These are phyloP conservation scores for Bacterosira constricta DNA, from an alignment of 108 stramenopile species.

Conservation along the genomic window DNA sequence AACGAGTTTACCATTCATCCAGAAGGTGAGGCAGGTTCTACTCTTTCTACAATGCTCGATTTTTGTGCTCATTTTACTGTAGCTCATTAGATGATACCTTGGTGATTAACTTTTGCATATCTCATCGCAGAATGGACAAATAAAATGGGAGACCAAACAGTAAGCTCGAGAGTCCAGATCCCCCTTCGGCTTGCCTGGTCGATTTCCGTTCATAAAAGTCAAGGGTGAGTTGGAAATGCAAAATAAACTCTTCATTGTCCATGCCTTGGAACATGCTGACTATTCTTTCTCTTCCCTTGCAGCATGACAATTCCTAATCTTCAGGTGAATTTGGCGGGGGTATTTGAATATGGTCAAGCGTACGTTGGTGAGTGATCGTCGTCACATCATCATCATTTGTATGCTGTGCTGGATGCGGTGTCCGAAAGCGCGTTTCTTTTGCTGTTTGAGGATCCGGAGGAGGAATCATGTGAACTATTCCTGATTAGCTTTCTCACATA, in stretches of 20 bases:
- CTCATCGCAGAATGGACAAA: slow-evolving; percentile 27
- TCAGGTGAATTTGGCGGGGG: slow-evolving; percentile 73
- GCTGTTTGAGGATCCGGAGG: no score
- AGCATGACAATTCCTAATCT: slow-evolving; percentile 75
- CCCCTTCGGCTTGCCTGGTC: slow-evolving; percentile 80
- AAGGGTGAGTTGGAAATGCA: slow-evolving; percentile 44
- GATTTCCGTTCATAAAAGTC: slow-evolving; percentile 81
- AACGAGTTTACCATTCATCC: slow-evolving; percentile 47
- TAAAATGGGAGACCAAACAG: slow-evolving; percentile 44
- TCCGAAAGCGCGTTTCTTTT: no score
- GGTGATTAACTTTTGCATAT: not conserved
- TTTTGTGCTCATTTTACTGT: not conserved
- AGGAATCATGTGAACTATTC: no score
- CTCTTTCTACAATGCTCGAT: no score
- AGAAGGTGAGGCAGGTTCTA: slow-evolving; percentile 22
- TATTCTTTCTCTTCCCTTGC: not conserved
- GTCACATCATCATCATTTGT: no score
- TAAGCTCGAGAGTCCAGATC: slow-evolving; percentile 55
- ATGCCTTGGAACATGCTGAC: not conserved
- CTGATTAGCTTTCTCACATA: no score
- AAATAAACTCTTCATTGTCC: not conserved
- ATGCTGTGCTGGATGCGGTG: no score
- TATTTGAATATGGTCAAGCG: slow-evolving; percentile 91
- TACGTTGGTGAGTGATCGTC: slow-evolving; percentile 73
- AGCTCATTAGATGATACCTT: not conserved